Conservation (phyloP, 306 rosid species). For the Quercus ilex region DNA sequence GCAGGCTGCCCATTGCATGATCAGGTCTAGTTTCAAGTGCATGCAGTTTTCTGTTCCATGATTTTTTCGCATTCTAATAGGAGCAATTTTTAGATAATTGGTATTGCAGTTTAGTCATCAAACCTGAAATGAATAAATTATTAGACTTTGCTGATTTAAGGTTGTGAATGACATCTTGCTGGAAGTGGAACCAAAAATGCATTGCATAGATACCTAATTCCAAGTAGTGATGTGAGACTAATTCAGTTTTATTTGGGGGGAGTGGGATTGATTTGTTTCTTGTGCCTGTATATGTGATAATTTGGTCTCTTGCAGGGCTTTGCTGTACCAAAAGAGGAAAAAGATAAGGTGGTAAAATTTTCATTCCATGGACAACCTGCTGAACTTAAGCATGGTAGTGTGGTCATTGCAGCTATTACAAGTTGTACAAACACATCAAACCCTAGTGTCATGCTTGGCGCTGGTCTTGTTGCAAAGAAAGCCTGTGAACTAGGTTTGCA, state of each 20-base stretch:
- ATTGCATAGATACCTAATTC: neutral
- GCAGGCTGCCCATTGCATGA: neutral
- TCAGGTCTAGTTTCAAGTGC: neutral
- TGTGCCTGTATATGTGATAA: neutral
- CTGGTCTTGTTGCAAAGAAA: constrained; percentile 8
- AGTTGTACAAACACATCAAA: constrained; percentile 17
- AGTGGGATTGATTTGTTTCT: neutral
- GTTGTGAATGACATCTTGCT: neutral
- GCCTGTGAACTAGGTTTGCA: constrained; percentile 15
- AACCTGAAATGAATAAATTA: neutral
- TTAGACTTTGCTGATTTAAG: neutral
- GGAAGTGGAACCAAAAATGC: neutral
- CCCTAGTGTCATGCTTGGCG: constrained; percentile 16
- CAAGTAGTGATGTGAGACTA: neutral
- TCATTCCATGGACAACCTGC: neutral
- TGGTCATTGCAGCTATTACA: constrained; percentile 15
- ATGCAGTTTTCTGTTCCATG: neutral
- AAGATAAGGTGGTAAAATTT: neutral
- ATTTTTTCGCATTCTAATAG: neutral
- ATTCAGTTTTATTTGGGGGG: neutral
- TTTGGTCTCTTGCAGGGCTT: neutral
- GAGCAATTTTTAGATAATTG: too few species aligned
- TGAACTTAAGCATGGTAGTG: constrained; percentile 13
- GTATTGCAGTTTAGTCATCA: neutral
- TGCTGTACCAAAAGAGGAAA: constrained; percentile 5